Percentiles rank a stretch among this genome's conserved stretches.
phyloP scores from a whole-genome alignment of 495 filamentous ascomycete species.

The Neurospora hispaniola region DNA sequence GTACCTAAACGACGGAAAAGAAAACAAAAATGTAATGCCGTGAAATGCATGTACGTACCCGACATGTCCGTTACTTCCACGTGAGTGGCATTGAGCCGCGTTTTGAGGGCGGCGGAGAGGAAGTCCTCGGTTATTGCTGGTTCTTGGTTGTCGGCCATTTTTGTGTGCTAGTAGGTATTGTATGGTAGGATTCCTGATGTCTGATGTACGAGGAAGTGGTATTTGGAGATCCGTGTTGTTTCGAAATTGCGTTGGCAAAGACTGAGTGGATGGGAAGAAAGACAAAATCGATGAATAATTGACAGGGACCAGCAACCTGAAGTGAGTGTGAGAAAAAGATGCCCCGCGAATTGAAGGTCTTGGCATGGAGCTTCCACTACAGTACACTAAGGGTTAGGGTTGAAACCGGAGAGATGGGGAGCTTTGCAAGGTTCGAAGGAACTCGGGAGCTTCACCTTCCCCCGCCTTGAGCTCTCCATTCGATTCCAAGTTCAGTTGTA shows the following conservation, averaged over 20 bases:
- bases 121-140: conserved; percentile 57
- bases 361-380: not conserved
- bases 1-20: not conserved
- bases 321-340: not conserved
- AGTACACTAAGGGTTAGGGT: not conserved
- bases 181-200: not conserved
- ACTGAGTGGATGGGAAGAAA: not conserved
- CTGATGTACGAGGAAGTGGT: not conserved
- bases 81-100: conserved; percentile 66
- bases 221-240: not conserved
- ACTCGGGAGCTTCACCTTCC: not conserved
- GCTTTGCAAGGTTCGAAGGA: not conserved
- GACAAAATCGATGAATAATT: not conserved
- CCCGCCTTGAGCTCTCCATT: not conserved
- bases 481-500: not conserved
- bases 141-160: conserved; percentile 28
- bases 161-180: conserved; percentile 10
- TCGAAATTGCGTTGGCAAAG: not conserved
- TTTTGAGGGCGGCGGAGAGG: conserved; percentile 56
- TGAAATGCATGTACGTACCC: conserved; percentile 42
- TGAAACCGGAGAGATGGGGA: not conserved
- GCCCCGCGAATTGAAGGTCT: not conserved
- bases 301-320: not conserved
- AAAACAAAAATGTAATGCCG: not conserved
- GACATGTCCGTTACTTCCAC: conserved; percentile 92